Evolutionary conservation across 2,329 filamentous ascomycete species (phyloP), one percentile per base, ranked within the genome.

Genomic region (Blastomyces silverae): DNA sequence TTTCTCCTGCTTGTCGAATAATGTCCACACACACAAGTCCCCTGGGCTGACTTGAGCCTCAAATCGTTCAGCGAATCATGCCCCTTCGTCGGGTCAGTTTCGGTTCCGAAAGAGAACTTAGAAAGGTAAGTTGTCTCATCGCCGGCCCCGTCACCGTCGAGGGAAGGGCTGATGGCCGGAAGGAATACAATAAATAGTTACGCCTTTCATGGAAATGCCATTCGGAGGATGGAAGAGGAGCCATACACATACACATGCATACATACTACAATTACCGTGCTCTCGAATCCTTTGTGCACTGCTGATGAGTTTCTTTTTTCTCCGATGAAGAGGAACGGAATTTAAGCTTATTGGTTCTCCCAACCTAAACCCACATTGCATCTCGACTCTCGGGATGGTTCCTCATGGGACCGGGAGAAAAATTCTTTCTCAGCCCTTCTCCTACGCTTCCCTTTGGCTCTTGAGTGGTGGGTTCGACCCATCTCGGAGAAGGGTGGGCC

Each of bases 301-400:
- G 44, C 44, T 2, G 13, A 20, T n/a, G n/a, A 48, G 44, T 7
- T 34, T 34, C 31, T 34, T 34, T 4, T 8, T 55, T 55, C 10
- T 15, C 52, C 52, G 20, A 28, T n/a, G 52, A 13, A 13, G 52
- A 7, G 8, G 22, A 34, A 34, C 31, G 31, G 10, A 39, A 57
- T 11, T 57, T 57, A 57, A 57, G 53, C 28, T 57, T 57, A 57
- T 39, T 57, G 31, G 31, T 31, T 37, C 13, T 57, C 28, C 53
- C 53, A 39, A 57, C 25, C 25, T 17, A 31, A 55, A 55, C 31
- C 10, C 28, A 31, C 5, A 28, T 25, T 52, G 48, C n/a, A 8
- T 25, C n/a, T 53, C 22, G 15, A 53, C 1, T 25, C n/a, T 53
- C 22, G 15, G 31, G 50, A 15, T 48, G 31, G 17, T n/a, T 17